Base-by-base conservation (phyloP, 164 flowering plant genomes). In the Stephania japonica region DNA sequence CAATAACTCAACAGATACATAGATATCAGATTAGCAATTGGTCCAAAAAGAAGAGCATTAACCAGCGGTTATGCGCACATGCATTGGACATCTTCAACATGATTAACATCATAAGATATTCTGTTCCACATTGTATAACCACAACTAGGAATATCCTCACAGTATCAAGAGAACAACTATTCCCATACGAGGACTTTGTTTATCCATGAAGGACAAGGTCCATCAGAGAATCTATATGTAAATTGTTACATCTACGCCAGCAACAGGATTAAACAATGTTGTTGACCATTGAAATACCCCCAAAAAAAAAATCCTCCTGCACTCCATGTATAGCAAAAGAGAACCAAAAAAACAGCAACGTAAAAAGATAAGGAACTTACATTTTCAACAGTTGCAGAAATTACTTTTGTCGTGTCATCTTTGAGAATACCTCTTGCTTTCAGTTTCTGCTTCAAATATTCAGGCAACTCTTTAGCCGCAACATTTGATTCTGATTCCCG, bases 401-500 rank as follows among this genome's bases (percentile, higher is more conserved):
- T 68, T 67, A 27, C 80, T 44, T 75, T 74, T 32, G 74, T 73
- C 61, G 76, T 67, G 13, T 76, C 81, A 70, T 87, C 91, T 75
- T 85, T 90, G 26, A 95, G 84, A 80, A 93, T 90, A n/a, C 99
- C 99, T 82, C 99, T 88, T 13, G 97, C 94, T 82, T 75, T 93
- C 79, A 93, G 77, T 82, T 84, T 95, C 80, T 87, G 85, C 82
- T 89, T 89, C 56, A 95, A 97, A 80, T 86, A 95, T 78, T 90
- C 97, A 21, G 97, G 97, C 82, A 95, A 85, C 62, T 87, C 94
- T 72, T 83, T 89, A 6, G 81, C 53, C 1, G 23, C 72, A 70
- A 79, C 62, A 49, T 81, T 82, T 50, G 81, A 74, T 70, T 85
- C 87, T 21, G 84, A 75, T 41, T 76, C 83, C 62, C 72, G 76